phyloP scores from a whole-genome alignment of 345 rosid genomes.

The Luvunga scandens region DNA sequence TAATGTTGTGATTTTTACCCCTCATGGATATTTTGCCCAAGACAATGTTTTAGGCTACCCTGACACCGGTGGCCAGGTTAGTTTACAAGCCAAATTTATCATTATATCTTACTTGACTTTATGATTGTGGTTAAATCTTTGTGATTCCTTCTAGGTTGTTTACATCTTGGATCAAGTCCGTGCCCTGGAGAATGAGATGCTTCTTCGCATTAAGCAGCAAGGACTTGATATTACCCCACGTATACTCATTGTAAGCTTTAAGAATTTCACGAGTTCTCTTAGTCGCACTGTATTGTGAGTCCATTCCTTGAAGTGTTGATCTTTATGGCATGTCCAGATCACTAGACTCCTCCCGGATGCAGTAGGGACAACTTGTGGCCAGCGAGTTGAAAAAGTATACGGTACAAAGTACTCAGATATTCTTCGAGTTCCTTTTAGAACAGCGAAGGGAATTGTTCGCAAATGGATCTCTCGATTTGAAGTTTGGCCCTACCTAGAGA shows the following conservation, averaged over 20 bases:
- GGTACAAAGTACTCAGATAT: conserved; percentile 76
- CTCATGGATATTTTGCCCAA: conserved; percentile 94
- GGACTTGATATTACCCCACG: conserved; percentile 84
- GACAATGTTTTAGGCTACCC: conserved; percentile 95
- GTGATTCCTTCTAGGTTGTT: conserved; percentile 51
- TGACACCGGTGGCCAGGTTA: conserved; percentile 96
- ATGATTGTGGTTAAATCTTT: not conserved
- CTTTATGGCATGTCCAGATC: conserved; percentile 42
- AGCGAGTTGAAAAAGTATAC: conserved; percentile 77
- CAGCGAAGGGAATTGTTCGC: conserved; percentile 74
- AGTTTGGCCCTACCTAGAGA: conserved; percentile 95
- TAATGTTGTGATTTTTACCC: conserved; percentile 85
- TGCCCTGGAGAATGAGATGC: conserved; percentile 88
- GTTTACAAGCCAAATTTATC: too few relatives aligned
- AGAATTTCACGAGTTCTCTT: too few relatives aligned
- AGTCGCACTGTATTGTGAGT: too few relatives aligned
- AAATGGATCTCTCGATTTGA: conserved; percentile 92
- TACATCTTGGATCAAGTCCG: conserved; percentile 98
- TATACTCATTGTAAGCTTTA: conserved; percentile 65
- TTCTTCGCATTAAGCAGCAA: conserved; percentile 78
- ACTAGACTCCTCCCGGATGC: conserved; percentile 91
- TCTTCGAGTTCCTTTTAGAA: conserved; percentile 79
- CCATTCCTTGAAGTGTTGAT: not conserved
- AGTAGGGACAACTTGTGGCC: conserved; percentile 84
- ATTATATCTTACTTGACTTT: too few relatives aligned